These are phyloP conservation scores for Austropuccinia psidii DNA, from an alignment of 1,284 basidiomycete genomes.

Conservation along the genomic window DNA sequence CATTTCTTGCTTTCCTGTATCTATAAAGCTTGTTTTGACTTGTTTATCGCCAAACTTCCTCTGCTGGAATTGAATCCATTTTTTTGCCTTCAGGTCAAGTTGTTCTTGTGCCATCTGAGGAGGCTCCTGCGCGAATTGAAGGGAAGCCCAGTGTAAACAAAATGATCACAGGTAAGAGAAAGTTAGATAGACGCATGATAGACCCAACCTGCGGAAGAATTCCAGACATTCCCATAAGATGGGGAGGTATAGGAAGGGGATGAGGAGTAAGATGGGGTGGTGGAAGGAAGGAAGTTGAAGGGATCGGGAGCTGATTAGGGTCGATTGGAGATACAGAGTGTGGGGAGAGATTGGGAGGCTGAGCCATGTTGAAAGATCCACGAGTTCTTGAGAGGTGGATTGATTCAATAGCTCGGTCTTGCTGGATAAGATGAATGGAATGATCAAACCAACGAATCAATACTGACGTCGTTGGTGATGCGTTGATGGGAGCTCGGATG, in stretches of 20 bases:
- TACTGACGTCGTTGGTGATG: too few species aligned
- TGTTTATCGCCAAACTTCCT: slow-evolving; percentile 81
- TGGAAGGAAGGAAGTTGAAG: slow-evolving; percentile 17
- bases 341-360: too few species aligned
- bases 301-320: too few species aligned
- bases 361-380: too few species aligned
- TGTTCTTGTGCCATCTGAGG: slow-evolving; percentile 62
- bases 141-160: neutral
- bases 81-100: slow-evolving; percentile 75
- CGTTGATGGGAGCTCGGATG: too few species aligned
- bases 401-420: too few species aligned
- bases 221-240: slow-evolving; percentile 23
- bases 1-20: slow-evolving; percentile 74
- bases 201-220: slow-evolving; percentile 22
- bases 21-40: slow-evolving; percentile 70
- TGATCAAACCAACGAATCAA: too few species aligned
- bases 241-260: slow-evolving; percentile 26
- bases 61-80: slow-evolving; percentile 88
- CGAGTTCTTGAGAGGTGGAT: too few species aligned
- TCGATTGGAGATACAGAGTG: too few species aligned
- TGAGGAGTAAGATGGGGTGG: slow-evolving; percentile 19
- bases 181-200: neutral
- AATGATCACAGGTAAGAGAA: neutral
- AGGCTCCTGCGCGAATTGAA: slow-evolving; percentile 39
- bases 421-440: too few species aligned